phyloP scores from a whole-genome alignment of 1,139 yeast genomes.

The Tardiomyces depauwii region DNA sequence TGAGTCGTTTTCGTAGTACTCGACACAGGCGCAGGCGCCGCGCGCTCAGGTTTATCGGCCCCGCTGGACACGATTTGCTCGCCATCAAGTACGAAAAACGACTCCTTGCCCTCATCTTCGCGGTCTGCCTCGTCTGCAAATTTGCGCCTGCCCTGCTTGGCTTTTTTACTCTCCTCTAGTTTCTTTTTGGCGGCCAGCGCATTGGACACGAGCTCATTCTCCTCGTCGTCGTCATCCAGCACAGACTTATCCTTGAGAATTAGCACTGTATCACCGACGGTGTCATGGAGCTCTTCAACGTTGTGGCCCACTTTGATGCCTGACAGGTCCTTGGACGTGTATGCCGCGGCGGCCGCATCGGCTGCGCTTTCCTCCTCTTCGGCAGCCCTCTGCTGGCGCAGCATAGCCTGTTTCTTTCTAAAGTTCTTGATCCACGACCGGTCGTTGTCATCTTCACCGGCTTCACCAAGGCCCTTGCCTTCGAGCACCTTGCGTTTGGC shows the following conservation, averaged over 20 bases:
- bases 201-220: conserved; percentile 37
- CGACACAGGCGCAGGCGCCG: conserved; percentile 2
- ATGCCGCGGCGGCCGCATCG: conserved; percentile 9
- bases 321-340: conserved; percentile 20
- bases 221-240: conserved; percentile 39
- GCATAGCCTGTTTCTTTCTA: conserved; percentile 1
- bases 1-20: background rate
- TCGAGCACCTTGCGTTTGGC: conserved; percentile 16
- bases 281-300: conserved; percentile 28
- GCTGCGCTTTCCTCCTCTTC: conserved; percentile 12
- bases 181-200: conserved; percentile 27
- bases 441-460: conserved; percentile 8
- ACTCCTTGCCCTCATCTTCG: conserved; percentile 18
- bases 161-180: conserved; percentile 22
- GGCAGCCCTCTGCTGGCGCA: conserved; percentile 4
- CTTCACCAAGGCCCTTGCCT: conserved; percentile 17
- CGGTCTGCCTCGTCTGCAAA: conserved; percentile 17
- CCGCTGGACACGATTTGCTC: conserved; percentile 2
- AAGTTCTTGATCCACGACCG: conserved; percentile 4
- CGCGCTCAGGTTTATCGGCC: background rate
- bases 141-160: conserved; percentile 17
- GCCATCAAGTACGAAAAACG: conserved; percentile 19
- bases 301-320: conserved; percentile 40
- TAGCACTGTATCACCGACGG: conserved; percentile 42
- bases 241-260: conserved; percentile 54